Evolutionary conservation across 2,329 filamentous ascomycete genomes (phyloP).

Genomic region (Hymenoscyphus scutula): DNA sequence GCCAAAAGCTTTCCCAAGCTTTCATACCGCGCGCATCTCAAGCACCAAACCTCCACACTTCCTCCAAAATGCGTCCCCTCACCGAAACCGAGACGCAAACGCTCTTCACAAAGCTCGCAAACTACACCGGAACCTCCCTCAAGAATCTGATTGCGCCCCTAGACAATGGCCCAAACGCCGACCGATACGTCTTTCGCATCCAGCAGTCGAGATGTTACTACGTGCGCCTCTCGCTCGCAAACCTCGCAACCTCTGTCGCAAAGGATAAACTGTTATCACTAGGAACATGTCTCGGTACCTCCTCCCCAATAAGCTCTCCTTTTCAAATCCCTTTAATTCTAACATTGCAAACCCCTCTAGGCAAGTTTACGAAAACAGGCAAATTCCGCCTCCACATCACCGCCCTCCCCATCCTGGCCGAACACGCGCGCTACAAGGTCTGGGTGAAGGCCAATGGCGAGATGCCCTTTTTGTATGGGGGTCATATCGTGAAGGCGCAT

Average conservation of each 20-base stretch:
- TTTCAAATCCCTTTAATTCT: conserved; percentile 10
- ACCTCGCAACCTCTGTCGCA: conserved; percentile 82
- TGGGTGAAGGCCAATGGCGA: conserved; percentile 96
- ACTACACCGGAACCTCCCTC: conserved; percentile 84
- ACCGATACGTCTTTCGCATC: conserved; percentile 83
- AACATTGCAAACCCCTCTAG: conserved; percentile 45
- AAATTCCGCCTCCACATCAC: conserved; percentile 96
- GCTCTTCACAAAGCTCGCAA: conserved; percentile 88
- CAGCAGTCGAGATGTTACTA: conserved; percentile 88
- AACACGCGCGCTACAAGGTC: conserved; percentile 92
- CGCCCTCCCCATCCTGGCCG: conserved; percentile 77
- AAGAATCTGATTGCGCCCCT: conserved; percentile 79
- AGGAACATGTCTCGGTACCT: conserved; percentile 74
- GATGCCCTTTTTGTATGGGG: conserved; percentile 96
- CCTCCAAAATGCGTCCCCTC: conserved; percentile 67
- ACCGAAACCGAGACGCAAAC: conserved; percentile 78
- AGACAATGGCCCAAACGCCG: conserved; percentile 63
- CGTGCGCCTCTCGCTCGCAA: conserved; percentile 83
- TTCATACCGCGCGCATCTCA: neutral
- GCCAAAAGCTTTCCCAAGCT: conserved; percentile 19
- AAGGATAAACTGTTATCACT: conserved; percentile 80
- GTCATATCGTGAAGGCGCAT: conserved; percentile 81
- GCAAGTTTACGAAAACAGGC: conserved; percentile 94
- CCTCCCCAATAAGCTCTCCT: neutral
- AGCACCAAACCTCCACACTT: conserved; percentile 5